Base-by-base conservation (phyloP, 2,329 filamentous ascomycete genomes). In the Beauveria brongniartii region DNA sequence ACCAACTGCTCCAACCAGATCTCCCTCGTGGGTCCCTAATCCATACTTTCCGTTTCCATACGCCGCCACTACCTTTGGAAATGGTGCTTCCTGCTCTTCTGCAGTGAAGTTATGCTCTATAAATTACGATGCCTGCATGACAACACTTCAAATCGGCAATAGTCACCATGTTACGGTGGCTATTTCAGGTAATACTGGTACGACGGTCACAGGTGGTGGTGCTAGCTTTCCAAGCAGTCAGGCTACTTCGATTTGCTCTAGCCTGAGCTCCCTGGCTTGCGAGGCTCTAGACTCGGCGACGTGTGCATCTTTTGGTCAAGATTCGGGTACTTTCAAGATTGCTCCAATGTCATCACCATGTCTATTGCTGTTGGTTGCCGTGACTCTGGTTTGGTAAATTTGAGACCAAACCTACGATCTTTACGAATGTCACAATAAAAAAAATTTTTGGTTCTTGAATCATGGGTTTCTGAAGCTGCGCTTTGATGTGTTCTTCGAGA, bases 31-130 rank as follows among this genome's bases (percentile, higher is more conserved):
- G 67, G 82, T 86, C 20, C 71, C 77, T 47, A 86, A 87, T 68
- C 65, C 74, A 28, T 85, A 81, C 70, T 87, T 85, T 69, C 77
- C 80, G 12, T 87, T 86, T 69, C 84, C 84, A 1, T 82, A 82
- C 67, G 77, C 84, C 56, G 72, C 76, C 52, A 83, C 80, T 1
- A 77, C 76, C 14, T 85, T 83, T 63, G 68, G 72, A 62, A 78
- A 85, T 65, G 69, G 72, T 20, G 79, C 73, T 16, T 77, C 78
- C 6, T 87, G 84, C 67, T 76, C 77, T 3, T 75, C 78, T 0
- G 83, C 82, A 18, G 72, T 80, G 53, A 72, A 69, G 46, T 76
- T 78, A 60, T 87, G 84, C 70, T 77, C 77, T 50, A 68, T 71
- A 24, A 85, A 85, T 68, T 84, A 82, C 68, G 72, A 77, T 18